Conservation (phyloP, 768 basidiomycete species). For the Lentinula lateritia region DNA sequence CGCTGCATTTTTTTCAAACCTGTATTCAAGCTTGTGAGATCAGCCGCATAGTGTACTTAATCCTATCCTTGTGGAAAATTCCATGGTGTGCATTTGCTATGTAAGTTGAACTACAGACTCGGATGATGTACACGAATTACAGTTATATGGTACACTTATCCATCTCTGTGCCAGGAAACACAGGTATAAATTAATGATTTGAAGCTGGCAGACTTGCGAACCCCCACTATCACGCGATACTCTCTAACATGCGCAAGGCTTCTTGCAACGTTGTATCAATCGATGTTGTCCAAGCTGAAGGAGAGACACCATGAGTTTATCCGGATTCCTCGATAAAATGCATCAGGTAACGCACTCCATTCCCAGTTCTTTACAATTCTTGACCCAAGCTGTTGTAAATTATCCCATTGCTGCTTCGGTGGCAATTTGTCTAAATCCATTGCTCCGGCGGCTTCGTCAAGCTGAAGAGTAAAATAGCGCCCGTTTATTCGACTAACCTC, state of each 20-base stretch:
- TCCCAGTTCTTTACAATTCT: constrained; percentile 49
- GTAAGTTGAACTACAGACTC: no score
- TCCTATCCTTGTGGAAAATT: no score
- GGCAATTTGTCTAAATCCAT: constrained; percentile 11
- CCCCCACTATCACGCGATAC: not conserved
- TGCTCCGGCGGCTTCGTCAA: constrained; percentile 21
- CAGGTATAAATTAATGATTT: no score
- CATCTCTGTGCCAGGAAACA: no score
- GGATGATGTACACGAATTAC: not conserved
- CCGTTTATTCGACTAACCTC: constrained; percentile 36
- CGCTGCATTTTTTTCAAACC: no score
- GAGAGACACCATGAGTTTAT: not conserved
- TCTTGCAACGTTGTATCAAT: constrained; percentile 35
- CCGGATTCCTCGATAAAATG: not conserved
- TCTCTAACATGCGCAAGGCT: constrained; percentile 26
- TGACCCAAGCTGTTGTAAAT: constrained; percentile 33
- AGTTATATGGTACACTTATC: no score
- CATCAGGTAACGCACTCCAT: constrained; percentile 33
- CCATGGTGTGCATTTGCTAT: no score
- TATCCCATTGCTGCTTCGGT: constrained; percentile 22
- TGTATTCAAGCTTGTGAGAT: no score
- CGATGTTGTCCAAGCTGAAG: constrained; percentile 40
- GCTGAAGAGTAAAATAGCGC: constrained; percentile 32
- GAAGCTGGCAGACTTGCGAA: no score
- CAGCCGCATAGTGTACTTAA: no score